Evolutionary conservation across 345 rosid species (phyloP).

Genomic region (Rhodamnia argentea): DNA sequence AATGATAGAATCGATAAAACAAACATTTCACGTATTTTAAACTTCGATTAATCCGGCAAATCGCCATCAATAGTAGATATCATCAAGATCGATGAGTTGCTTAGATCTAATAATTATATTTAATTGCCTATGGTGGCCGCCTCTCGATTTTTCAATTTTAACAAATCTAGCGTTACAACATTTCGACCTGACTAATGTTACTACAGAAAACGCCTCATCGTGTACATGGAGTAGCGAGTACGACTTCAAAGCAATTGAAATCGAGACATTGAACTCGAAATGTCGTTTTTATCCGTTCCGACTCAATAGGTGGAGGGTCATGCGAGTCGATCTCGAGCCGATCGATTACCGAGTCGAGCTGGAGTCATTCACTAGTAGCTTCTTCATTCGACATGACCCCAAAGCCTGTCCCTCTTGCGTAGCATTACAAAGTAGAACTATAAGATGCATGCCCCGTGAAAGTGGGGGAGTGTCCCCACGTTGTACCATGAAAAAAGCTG

Average conservation of each 20-base stretch:
- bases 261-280: too few relatives aligned
- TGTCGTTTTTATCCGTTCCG: too few relatives aligned
- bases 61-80: not conserved
- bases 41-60: accelerated
- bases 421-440: not conserved
- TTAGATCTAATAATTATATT: too few relatives aligned
- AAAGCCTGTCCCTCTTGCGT: not conserved
- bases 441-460: not conserved
- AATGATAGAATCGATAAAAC: not conserved
- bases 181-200: too few relatives aligned
- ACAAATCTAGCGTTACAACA: too few relatives aligned
- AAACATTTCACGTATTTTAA: too few relatives aligned
- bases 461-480: not conserved
- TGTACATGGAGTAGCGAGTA: too few relatives aligned
- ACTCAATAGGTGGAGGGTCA: too few relatives aligned
- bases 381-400: not conserved
- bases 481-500: not conserved
- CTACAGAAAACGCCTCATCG: too few relatives aligned
- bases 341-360: not conserved
- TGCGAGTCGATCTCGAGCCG: too few relatives aligned
- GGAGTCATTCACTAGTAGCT: not conserved
- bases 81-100: not conserved
- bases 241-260: too few relatives aligned
- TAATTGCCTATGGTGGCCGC: not conserved
- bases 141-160: too few relatives aligned